A percentile compares a stretch with the other conserved stretches of the same genome.
Evolutionary conservation across 2,329 filamentous ascomycete genomes (phyloP).

Genomic region (Cadophora malorum): DNA sequence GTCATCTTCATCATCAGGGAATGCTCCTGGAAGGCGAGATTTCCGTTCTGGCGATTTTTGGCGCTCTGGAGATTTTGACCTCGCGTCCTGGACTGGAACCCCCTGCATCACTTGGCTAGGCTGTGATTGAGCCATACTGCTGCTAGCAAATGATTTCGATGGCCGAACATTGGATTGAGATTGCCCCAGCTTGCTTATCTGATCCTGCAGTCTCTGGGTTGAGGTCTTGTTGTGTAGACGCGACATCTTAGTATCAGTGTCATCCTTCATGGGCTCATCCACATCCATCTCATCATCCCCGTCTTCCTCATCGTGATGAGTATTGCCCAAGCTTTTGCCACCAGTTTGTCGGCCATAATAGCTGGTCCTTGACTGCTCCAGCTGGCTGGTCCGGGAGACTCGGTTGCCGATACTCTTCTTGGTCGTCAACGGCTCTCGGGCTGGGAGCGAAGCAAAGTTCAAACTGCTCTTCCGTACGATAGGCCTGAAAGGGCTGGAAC

Average conservation of each 20-base stretch:
- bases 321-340: slow-evolving; percentile 71
- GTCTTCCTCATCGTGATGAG: slow-evolving; percentile 52
- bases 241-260: slow-evolving; percentile 56
- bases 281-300: slow-evolving; percentile 61
- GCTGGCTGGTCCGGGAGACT: slow-evolving; percentile 77
- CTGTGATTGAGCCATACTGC: slow-evolving; percentile 32
- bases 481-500: slow-evolving; percentile 76
- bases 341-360: slow-evolving; percentile 76
- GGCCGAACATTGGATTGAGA: slow-evolving; percentile 48
- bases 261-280: slow-evolving; percentile 43
- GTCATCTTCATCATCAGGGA: slow-evolving; percentile 63
- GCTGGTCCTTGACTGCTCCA: slow-evolving; percentile 75
- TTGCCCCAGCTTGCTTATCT: slow-evolving; percentile 78
- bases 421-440: slow-evolving; percentile 81
- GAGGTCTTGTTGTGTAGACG: slow-evolving; percentile 82
- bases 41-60: slow-evolving; percentile 31
- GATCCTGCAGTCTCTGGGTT: slow-evolving; percentile 91
- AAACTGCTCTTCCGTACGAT: slow-evolving; percentile 90
- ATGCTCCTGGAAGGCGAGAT: slow-evolving; percentile 59
- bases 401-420: slow-evolving; percentile 84
- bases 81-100: slow-evolving; percentile 27
- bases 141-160: slow-evolving; percentile 45
- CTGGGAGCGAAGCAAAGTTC: slow-evolving; percentile 91
- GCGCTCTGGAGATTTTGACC: slow-evolving; percentile 25
- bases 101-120: slow-evolving; percentile 33